Conservation (phyloP, 495 filamentous ascomycete species). For the Hypoxylon lienhwacheense region DNA sequence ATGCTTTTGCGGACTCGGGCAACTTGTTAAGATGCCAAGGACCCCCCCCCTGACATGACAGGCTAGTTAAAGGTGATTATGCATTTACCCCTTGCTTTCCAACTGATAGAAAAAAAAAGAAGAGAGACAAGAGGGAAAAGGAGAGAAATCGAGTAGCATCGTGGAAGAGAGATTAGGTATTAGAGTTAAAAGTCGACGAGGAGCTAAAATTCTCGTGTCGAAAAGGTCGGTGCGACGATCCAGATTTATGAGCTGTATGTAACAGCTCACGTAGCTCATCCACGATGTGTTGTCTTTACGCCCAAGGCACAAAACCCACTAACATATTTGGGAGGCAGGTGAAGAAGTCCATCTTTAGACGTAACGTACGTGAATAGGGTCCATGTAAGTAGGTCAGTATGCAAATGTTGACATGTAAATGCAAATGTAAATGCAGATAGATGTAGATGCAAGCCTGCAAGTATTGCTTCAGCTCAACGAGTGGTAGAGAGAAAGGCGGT, state of each 20-base stretch:
- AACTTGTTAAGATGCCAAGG: slow-evolving; percentile 32
- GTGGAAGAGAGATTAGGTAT: slow-evolving; percentile 10
- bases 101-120: slow-evolving; percentile 9
- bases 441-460: no score
- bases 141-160: background rate
- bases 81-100: slow-evolving; percentile 25
- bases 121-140: background rate
- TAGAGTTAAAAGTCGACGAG: slow-evolving; percentile 13
- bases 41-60: slow-evolving; percentile 30
- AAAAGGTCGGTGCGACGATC: slow-evolving; percentile 25
- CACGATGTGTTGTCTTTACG: slow-evolving; percentile 17
- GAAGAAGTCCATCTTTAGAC: no score
- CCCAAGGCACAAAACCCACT: no score
- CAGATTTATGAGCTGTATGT: slow-evolving; percentile 24
- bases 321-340: no score
- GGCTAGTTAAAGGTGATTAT: slow-evolving; percentile 22
- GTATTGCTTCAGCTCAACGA: background rate
- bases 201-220: slow-evolving; percentile 24
- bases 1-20: slow-evolving; percentile 27
- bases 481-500: slow-evolving; percentile 10
- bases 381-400: slow-evolving; percentile 3
- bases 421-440: no score
- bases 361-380: no score
- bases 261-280: slow-evolving; percentile 10
- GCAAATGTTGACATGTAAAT: no score